Conservation (phyloP, 495 filamentous ascomycete species). For the Niebla homalea region DNA sequence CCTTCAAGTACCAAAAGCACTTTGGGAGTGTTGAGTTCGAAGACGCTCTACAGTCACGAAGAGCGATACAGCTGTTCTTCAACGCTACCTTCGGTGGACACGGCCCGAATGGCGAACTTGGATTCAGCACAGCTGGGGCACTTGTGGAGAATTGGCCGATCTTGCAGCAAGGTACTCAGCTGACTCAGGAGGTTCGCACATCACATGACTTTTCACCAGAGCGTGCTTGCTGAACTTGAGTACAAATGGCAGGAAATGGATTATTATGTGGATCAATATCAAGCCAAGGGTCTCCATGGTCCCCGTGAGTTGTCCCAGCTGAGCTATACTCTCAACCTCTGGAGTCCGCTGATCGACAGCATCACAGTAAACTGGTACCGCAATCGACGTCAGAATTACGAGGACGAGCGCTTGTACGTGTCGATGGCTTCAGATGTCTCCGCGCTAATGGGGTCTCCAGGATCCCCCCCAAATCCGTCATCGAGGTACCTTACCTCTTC, state of each 20-base stretch:
- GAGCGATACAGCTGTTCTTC: slow-evolving; percentile 52
- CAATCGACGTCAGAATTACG: neutral
- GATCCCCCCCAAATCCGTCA: slow-evolving; percentile 27
- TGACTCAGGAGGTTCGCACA: slow-evolving; percentile 33
- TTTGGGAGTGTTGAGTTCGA: slow-evolving; percentile 53
- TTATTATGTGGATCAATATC: no score
- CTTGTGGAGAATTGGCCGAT: slow-evolving; percentile 22
- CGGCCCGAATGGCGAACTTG: slow-evolving; percentile 36
- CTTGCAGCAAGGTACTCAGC: neutral
- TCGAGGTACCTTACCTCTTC: slow-evolving; percentile 56
- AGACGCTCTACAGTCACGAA: slow-evolving; percentile 34
- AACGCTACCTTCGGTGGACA: slow-evolving; percentile 50
- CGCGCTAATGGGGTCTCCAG: slow-evolving; percentile 47
- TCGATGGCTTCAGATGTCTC: slow-evolving; percentile 30
- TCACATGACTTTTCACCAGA: neutral
- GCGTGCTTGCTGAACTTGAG: no score
- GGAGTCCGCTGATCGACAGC: no score
- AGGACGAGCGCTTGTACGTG: neutral
- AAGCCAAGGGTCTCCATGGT: no score
- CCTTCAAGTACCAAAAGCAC: slow-evolving; percentile 70
- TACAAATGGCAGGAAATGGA: no score
- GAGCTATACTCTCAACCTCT: no score
- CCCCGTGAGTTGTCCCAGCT: no score
- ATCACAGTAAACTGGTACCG: no score
- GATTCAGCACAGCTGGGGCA: slow-evolving; percentile 41